phyloP scores from a whole-genome alignment of 2,329 filamentous ascomycete genomes.

The Didymella arachidicola region DNA sequence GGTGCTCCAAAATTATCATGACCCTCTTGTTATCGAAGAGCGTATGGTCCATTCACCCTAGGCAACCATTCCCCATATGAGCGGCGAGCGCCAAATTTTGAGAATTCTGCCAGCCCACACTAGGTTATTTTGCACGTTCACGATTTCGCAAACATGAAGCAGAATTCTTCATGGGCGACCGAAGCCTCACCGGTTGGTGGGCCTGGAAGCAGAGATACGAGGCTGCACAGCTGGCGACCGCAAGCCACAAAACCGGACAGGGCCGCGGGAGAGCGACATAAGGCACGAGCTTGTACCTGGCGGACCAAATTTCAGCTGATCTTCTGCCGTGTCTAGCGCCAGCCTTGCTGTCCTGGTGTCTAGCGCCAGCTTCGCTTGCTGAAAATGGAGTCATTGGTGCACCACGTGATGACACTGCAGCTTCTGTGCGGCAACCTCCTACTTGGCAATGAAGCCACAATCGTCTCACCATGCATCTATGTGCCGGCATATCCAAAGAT shows the following conservation, averaged over 20 bases:
- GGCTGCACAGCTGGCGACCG: not conserved
- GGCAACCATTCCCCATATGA: not conserved
- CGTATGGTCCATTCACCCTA: not conserved
- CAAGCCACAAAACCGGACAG: not conserved
- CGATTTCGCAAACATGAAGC: not conserved
- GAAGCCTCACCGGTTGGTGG: not conserved
- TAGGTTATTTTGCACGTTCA: not conserved
- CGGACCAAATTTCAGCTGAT: slow-evolving; percentile 1
- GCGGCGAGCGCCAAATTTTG: not conserved
- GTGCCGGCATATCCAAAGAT: not conserved
- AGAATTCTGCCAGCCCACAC: not conserved
- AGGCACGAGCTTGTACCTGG: not conserved
- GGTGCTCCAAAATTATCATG: too few relatives aligned
- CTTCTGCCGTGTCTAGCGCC: not conserved
- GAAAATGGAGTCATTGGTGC: not conserved
- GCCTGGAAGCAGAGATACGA: not conserved
- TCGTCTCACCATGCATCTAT: not conserved
- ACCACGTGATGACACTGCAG: not conserved
- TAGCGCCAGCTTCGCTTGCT: not conserved
- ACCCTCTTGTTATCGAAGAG: not conserved
- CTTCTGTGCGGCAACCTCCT: not conserved
- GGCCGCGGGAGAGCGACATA: not conserved
- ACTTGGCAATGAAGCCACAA: not conserved
- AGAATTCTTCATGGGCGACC: not conserved
- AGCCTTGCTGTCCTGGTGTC: not conserved